Conservation (phyloP, 2,329 filamentous ascomycete genomes). For the Bisporella sp. region DNA sequence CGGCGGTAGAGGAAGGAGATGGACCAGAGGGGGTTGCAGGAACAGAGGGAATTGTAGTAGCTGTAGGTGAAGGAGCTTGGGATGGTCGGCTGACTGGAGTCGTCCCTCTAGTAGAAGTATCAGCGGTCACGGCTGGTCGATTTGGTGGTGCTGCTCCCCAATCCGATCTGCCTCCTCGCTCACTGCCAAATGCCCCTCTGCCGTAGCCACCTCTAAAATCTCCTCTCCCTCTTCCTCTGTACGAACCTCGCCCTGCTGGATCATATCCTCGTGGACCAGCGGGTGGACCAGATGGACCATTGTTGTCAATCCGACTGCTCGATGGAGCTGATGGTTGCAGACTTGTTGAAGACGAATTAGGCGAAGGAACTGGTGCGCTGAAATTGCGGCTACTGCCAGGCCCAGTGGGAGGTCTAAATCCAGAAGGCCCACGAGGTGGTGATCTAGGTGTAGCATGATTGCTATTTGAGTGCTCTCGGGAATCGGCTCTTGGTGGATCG, state of each 20-base stretch:
- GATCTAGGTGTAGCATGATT: slow-evolving; percentile 21
- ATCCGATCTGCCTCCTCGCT: slow-evolving; percentile 22
- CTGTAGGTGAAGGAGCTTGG: slow-evolving; percentile 17
- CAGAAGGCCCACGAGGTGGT: slow-evolving; percentile 26
- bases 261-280: slow-evolving; percentile 28
- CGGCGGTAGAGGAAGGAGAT: slow-evolving; percentile 6
- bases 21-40: slow-evolving; percentile 8
- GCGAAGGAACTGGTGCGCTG: slow-evolving; percentile 16
- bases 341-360: background rate
- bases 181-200: slow-evolving; percentile 23
- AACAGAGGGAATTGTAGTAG: slow-evolving; percentile 8
- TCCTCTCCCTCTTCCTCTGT: slow-evolving; percentile 17
- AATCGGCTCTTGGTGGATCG: slow-evolving; percentile 23
- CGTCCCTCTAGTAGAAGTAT: slow-evolving; percentile 11
- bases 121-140: slow-evolving; percentile 10
- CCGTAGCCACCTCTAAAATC: slow-evolving; percentile 22
- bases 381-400: slow-evolving; percentile 25
- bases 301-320: background rate
- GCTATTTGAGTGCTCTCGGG: slow-evolving; percentile 13
- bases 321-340: too few relatives aligned
- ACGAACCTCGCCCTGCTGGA: slow-evolving; percentile 18
- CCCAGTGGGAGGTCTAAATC: slow-evolving; percentile 26
- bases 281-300: slow-evolving; percentile 17
- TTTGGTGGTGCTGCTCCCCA: slow-evolving; percentile 23
- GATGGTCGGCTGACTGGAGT: slow-evolving; percentile 15